Evolutionary conservation across 306 rosid genomes (phyloP), one percentile per base, ranked within the genome.

Genomic region (Potentilla sterilis): DNA sequence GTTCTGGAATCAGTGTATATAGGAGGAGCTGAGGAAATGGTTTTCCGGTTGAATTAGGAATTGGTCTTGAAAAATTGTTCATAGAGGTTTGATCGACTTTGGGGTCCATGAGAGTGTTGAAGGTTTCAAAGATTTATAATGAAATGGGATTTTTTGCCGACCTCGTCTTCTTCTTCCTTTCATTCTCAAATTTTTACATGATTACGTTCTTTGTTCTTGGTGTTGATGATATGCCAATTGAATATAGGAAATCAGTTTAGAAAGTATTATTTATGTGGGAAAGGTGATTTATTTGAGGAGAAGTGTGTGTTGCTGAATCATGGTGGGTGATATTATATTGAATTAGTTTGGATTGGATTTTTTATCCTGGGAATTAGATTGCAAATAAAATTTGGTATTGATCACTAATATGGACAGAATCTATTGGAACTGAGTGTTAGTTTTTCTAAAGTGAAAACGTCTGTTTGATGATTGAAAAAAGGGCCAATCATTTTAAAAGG

Each of bases 41-140:
- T 41, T 57, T 73, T 41, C 54, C 6, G 54, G 44, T 52, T 58
- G 68, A 32, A 34, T 34, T 32, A 66, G 43, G 32, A 57, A 72
- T 72, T 69, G 73, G 22, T 24, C 22, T 5, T 69, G 21, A 32
- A 12, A 28, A 28, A 6, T 28, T 32, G 37, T 21, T 58, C 37
- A 34, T 62, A 28, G 40, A 62, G 37, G 11, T 32, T 1, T 34
- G 75, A 21, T 38, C 16, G 44, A 18, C 34, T 59, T 74, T 19
- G 34, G 77, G 77, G 77, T 12, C 21, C 10, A 61, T 28, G 69
- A 12, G 41, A 59, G 5, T 59, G 77, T 59, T 74, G 77, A 59
- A 61, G 46, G 35, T 32, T 74, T 61, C 69, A 74, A 19, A 32
- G 21, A 44, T 2, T 62, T 34, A 28, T 35, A 64, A 9, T 64